Conservation (phyloP, 140 eudicot genomes). For the Ambrosia hybrid region DNA sequence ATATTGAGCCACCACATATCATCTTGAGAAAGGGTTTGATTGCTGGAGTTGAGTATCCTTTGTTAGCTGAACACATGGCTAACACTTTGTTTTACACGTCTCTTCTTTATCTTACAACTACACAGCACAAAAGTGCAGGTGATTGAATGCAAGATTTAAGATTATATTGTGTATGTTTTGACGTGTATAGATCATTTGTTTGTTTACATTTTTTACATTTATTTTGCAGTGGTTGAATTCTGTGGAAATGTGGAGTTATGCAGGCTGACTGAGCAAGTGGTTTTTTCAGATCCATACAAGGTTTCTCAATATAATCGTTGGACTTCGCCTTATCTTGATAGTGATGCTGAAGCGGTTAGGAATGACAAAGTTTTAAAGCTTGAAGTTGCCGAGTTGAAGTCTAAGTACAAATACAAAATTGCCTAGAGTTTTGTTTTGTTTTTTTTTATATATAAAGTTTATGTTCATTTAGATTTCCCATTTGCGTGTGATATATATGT, state of each 20-base stretch:
- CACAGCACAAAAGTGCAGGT: constrained; percentile 89
- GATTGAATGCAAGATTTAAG: not conserved
- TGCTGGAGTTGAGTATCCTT: constrained; percentile 81
- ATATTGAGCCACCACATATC: constrained; percentile 20
- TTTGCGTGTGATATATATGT: not conserved
- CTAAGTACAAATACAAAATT: constrained; percentile 45
- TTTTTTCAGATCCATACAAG: constrained; percentile 92
- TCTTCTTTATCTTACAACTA: constrained; percentile 78
- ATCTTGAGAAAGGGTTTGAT: constrained; percentile 81
- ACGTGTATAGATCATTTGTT: constrained; percentile 11
- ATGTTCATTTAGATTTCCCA: not conserved
- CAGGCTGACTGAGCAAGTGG: constrained; percentile 89
- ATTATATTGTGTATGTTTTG: not conserved
- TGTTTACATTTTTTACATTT: constrained; percentile 13
- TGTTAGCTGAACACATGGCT: constrained; percentile 72
- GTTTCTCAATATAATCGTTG: constrained; percentile 70
- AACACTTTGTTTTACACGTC: constrained; percentile 76
- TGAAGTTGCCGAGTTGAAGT: constrained; percentile 86
- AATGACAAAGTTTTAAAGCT: constrained; percentile 73
- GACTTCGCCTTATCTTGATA: constrained; percentile 90
- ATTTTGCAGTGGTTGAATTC: constrained; percentile 75
- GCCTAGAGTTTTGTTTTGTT: too few relatives aligned
- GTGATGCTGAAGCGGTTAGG: constrained; percentile 79
- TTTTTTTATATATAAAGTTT: not conserved
- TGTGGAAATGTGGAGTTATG: constrained; percentile 91